Evolutionary conservation across 2,329 filamentous ascomycete species (phyloP).

Genomic region (Penicillium sp.): DNA sequence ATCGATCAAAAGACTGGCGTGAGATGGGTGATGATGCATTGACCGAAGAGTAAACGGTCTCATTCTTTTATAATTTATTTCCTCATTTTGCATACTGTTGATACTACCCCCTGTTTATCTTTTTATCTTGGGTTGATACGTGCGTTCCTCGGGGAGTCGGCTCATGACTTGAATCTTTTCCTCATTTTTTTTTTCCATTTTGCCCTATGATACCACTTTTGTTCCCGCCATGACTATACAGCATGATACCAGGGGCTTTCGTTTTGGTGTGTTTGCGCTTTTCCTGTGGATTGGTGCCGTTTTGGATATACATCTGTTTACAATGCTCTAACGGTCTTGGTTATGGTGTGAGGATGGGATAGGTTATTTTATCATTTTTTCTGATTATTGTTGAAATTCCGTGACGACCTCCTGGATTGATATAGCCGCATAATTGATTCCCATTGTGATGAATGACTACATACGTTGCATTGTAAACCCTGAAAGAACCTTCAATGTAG

Average conservation of each 20-base stretch:
- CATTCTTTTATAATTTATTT: not conserved
- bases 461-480: not conserved
- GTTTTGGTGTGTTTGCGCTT: conserved; percentile 24
- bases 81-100: conserved; percentile 1
- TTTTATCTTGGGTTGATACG: conserved; percentile 6
- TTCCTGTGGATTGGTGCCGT: conserved; percentile 13
- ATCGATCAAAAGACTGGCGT: conserved; percentile 86
- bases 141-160: conserved; percentile 10
- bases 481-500: not conserved
- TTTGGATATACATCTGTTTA: conserved; percentile 22
- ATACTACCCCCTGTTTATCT: not conserved
- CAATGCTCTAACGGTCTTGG: conserved; percentile 18
- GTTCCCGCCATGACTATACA: conserved; percentile 36
- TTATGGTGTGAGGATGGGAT: conserved; percentile 18
- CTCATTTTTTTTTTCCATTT: conserved; percentile 10
- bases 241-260: conserved; percentile 35
- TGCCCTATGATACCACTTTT: conserved; percentile 43
- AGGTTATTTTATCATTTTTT: conserved; percentile 1
- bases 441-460: conserved; percentile 12
- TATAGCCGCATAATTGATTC: conserved; percentile 17
- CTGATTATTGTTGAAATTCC: conserved; percentile 3
- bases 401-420: conserved; percentile 12
- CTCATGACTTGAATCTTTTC: conserved; percentile 10
- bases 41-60: conserved; percentile 49
- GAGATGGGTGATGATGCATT: conserved; percentile 77